These are phyloP conservation scores for Colletotrichum nymphaeae DNA, from an alignment of 2,329 filamentous ascomycete genomes.

Conservation along the genomic window DNA sequence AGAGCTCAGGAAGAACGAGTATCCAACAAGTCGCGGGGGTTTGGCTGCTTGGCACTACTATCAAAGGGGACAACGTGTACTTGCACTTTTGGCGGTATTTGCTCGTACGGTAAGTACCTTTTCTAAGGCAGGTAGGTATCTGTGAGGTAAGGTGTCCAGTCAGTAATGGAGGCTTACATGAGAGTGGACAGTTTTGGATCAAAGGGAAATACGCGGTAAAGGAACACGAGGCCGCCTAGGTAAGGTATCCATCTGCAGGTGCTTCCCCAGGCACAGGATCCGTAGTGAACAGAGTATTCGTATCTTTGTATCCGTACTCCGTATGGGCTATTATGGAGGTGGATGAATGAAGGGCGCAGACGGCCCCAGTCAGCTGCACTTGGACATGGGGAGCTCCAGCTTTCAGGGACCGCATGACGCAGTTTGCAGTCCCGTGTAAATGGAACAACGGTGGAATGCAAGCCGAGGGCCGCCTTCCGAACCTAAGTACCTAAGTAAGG, in stretches of 20 bases:
- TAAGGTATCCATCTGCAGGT: not conserved
- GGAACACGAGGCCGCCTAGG: not conserved
- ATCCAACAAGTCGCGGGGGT: not conserved
- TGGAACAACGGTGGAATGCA: constrained; percentile 7
- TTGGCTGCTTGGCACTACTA: not conserved
- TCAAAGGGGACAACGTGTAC: constrained; percentile 11
- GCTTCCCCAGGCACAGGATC: not conserved
- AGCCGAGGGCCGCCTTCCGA: not conserved
- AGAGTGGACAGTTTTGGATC: not conserved
- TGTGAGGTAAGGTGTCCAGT: not conserved
- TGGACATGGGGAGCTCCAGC: constrained; percentile 6
- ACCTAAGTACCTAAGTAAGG: not conserved
- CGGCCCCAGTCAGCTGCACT: constrained; percentile 22
- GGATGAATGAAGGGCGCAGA: constrained; percentile 3
- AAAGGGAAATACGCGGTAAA: constrained; percentile 2
- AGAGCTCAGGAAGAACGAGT: not conserved
- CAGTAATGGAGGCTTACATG: not conserved
- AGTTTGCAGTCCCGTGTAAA: constrained; percentile 25
- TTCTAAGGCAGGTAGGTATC: not conserved
- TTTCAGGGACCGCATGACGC: constrained; percentile 31
- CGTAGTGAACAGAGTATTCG: too few relatives aligned
- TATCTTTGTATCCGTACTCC: too few relatives aligned
- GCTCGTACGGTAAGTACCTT: not conserved
- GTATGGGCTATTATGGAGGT: not conserved
- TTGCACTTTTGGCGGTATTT: not conserved